These are phyloP conservation scores for Sodiomyces alkalinus DNA, from an alignment of 2,329 filamentous ascomycete genomes.

Conservation along the genomic window DNA sequence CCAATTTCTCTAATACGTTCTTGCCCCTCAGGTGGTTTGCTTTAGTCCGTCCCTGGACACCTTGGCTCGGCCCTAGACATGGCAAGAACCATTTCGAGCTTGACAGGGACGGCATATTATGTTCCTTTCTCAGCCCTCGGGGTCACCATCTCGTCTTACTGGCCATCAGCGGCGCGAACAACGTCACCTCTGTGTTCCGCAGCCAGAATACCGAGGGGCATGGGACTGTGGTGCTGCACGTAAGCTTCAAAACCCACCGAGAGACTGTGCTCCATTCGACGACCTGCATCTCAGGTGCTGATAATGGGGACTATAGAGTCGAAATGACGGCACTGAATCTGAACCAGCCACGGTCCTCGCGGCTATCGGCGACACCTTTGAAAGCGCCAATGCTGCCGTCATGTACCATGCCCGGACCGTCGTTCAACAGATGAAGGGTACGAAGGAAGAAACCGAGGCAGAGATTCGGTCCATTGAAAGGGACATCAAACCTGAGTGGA, in stretches of 20 bases:
- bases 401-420: constrained; percentile 76
- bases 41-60: constrained; percentile 61
- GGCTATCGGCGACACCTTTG: constrained; percentile 57
- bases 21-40: constrained; percentile 53
- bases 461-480: constrained; percentile 30
- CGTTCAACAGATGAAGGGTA: constrained; percentile 29
- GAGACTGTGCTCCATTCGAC: constrained; percentile 30
- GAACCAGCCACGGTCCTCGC: constrained; percentile 50
- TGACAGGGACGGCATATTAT: constrained; percentile 64
- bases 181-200: constrained; percentile 55
- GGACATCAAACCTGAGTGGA: constrained; percentile 48
- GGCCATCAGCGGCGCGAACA: constrained; percentile 57
- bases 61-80: constrained; percentile 84
- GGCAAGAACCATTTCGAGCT: constrained; percentile 51
- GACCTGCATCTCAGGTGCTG: neutral
- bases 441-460: constrained; percentile 24
- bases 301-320: constrained; percentile 24
- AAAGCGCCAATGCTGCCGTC: constrained; percentile 60
- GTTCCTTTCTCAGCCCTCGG: constrained; percentile 57
- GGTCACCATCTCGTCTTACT: constrained; percentile 67
- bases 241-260: constrained; percentile 47
- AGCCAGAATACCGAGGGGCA: constrained; percentile 47
- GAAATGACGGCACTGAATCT: constrained; percentile 48
- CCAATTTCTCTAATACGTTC: neutral
- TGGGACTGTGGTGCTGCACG: too few relatives aligned